Evolutionary conservation across 192 early-diverging fungal species (phyloP).

Genomic region (Coemansia sp.): DNA sequence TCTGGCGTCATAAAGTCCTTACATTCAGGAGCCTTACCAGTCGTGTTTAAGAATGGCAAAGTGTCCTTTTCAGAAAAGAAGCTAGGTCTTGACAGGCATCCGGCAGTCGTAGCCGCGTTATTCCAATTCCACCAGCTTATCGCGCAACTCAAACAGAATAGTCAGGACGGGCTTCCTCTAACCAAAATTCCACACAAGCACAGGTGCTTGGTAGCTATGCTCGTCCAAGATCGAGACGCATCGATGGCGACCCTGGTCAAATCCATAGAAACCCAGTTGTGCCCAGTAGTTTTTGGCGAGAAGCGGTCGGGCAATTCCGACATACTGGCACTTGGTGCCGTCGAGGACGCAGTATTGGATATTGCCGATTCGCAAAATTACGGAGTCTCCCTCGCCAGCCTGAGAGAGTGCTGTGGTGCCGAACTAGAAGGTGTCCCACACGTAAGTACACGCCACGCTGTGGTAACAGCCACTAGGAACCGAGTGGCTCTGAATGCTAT

Average conservation of each 20-base stretch:
- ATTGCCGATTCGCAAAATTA: slow-evolving; percentile 48
- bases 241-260: slow-evolving; percentile 28
- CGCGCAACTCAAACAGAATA: slow-evolving; percentile 28
- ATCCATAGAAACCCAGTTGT: slow-evolving; percentile 43
- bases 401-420: slow-evolving; percentile 11
- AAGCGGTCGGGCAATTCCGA: slow-evolving; percentile 24
- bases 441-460: slow-evolving; percentile 9
- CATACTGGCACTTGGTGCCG: slow-evolving; percentile 30
- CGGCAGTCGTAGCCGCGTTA: slow-evolving; percentile 39
- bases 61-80: slow-evolving; percentile 38
- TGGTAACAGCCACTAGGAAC: not conserved
- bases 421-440: slow-evolving; percentile 32
- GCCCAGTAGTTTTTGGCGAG: slow-evolving; percentile 47
- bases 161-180: slow-evolving; percentile 22
- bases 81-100: slow-evolving; percentile 47
- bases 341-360: slow-evolving; percentile 23
- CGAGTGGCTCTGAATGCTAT: not conserved
- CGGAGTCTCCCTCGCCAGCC: slow-evolving; percentile 30
- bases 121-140: slow-evolving; percentile 50
- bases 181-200: slow-evolving; percentile 29
- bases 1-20: slow-evolving; percentile 1
- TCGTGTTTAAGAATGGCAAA: slow-evolving; percentile 42
- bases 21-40: not conserved
- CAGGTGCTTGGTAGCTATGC: slow-evolving; percentile 41
- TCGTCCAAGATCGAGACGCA: slow-evolving; percentile 48